Base-by-base conservation (phyloP, 202 grass and related monocot genomes). In the Zoysia matrella region DNA sequence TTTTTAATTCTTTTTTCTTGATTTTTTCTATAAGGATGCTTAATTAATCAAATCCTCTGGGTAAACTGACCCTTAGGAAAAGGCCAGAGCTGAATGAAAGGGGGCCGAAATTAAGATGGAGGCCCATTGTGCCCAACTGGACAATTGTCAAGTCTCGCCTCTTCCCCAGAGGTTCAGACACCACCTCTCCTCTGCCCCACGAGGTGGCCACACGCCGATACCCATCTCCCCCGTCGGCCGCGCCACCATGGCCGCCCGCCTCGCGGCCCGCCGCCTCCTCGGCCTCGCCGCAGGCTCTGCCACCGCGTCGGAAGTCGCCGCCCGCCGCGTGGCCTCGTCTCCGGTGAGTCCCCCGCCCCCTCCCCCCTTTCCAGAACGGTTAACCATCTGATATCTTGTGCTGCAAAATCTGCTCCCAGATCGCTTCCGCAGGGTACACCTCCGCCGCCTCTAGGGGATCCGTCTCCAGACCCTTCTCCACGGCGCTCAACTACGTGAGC, bases 191-290 rank as follows among this genome's bases (percentile, higher is more conserved):
- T 7, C 56, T 22, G 58, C 30, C 58, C 78, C 60, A 62, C 80
- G 36, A 74, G 70, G 53, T 73, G 60, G 73, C 73, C 83, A 55
- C 83, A 49, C 78, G 53, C 73, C 67, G 67, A 52, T 52, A 73
- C 57, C 63, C 86, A 8, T 63, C 30, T 36, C 30, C 30, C 30
- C 30, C 1, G 55, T 73, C 70, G 62, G 74, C 79, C 78, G 44
- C 67, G 77, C 79, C 84, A 45, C 75, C 79, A 98, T 98, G 88
- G 90, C 86, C 79, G 88, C 86, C 46, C 90, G 92, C 81, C 71
- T 93, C 61, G 90, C 90, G 69, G 80, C 85, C 64, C 90, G 90
- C 66, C 92, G 95, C 88, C 85, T 98, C 77, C 71, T 88, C 51
- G 83, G 88, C 55, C 86, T 92, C 15, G 80, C 79, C 4, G 72